Conservation (phyloP, 306 rosid species). For the Vachellia pachyceras region DNA sequence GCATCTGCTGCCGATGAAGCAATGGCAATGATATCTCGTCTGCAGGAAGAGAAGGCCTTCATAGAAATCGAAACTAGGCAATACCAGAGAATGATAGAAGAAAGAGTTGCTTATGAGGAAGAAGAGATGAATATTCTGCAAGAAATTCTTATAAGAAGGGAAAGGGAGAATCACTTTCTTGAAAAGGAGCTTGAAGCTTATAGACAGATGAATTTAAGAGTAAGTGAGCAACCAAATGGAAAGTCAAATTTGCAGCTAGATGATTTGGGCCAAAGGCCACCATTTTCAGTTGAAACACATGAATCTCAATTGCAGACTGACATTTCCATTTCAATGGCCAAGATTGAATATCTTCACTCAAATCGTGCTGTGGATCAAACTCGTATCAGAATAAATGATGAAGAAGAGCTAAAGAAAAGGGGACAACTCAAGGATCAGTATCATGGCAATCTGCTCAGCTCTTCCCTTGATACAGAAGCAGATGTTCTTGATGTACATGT, state of each 20-base stretch:
- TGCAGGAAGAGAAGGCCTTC: constrained; percentile 80
- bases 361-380: constrained; percentile 34
- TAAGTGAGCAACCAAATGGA: constrained; percentile 45
- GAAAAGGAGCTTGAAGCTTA: constrained; percentile 79
- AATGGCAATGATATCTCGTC: constrained; percentile 90
- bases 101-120: constrained; percentile 79
- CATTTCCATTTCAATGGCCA: constrained; percentile 31
- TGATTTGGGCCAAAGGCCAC: constrained; percentile 45
- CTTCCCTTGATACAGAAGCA: constrained; percentile 52
- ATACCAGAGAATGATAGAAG: constrained; percentile 79
- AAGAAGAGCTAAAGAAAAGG: constrained; percentile 41
- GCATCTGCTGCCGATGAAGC: constrained; percentile 95
- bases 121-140: constrained; percentile 82
- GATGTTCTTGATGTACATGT: constrained; percentile 74
- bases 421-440: constrained; percentile 35
- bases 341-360: constrained; percentile 32
- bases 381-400: constrained; percentile 35
- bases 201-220: constrained; percentile 53
- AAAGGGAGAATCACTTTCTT: constrained; percentile 73
- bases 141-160: constrained; percentile 84
- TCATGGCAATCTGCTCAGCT: constrained; percentile 29
- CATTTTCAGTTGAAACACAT: constrained; percentile 40
- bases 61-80: constrained; percentile 79
- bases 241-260: constrained; percentile 41
- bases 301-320: constrained; percentile 42